Conservation (phyloP, 352 stramenopile genomes). For the Plasmopara halstedii region DNA sequence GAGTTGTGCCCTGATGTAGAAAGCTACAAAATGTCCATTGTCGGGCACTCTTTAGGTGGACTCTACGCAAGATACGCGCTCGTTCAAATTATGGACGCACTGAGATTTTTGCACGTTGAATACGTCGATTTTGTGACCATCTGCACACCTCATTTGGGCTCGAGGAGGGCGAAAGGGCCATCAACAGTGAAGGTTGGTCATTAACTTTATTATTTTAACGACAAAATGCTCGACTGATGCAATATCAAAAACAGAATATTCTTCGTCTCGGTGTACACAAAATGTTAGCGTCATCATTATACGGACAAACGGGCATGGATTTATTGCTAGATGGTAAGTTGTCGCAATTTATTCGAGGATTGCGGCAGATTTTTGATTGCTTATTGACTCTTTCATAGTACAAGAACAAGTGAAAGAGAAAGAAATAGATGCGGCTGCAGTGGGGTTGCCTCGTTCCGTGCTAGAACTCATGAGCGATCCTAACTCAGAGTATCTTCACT, state of each 20-base stretch:
- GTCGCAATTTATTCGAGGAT: too few relatives aligned
- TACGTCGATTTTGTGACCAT: constrained; percentile 76
- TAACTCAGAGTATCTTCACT: constrained; percentile 41
- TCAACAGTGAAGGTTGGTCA: constrained; percentile 54
- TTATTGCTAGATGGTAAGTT: constrained; percentile 44
- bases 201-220: constrained; percentile 2
- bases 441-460: constrained; percentile 22
- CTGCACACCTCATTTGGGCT: constrained; percentile 73
- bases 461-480: constrained; percentile 61
- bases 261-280: constrained; percentile 64
- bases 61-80: constrained; percentile 70
- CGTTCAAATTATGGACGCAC: constrained; percentile 38
- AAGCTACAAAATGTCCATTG: constrained; percentile 61
- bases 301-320: constrained; percentile 69
- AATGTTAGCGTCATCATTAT: constrained; percentile 53
- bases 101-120: constrained; percentile 52
- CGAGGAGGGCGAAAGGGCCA: constrained; percentile 45
- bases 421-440: constrained; percentile 1
- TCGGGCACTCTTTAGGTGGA: constrained; percentile 69
- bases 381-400: neutral
- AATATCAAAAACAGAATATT: constrained; percentile 37
- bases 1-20: constrained; percentile 40
- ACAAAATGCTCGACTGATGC: constrained; percentile 3
- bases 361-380: too few relatives aligned
- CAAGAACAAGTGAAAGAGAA: constrained; percentile 13